Evolutionary conservation across 2,329 filamentous ascomycete genomes (phyloP).

Genomic region (Diaporthe citri): DNA sequence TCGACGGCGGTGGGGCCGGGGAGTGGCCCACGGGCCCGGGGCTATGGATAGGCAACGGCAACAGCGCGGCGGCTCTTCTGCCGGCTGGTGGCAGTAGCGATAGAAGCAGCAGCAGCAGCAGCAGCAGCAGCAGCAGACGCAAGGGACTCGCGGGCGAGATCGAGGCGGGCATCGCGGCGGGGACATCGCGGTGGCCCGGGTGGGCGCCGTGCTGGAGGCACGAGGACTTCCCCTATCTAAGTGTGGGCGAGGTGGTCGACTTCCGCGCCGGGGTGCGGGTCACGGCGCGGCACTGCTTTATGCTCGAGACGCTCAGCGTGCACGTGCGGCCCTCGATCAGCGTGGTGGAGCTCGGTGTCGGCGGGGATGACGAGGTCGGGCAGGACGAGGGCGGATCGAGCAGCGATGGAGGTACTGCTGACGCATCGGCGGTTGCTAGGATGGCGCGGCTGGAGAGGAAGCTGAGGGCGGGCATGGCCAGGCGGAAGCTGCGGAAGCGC

Average conservation of each 20-base stretch:
- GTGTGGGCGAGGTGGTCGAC: slow-evolving; percentile 60
- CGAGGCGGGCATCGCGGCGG: slow-evolving; percentile 15
- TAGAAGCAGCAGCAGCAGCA: not conserved
- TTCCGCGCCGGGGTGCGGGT: slow-evolving; percentile 51
- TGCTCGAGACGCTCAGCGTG: slow-evolving; percentile 58
- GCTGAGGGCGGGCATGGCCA: not conserved
- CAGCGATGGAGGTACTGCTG: slow-evolving; percentile 15
- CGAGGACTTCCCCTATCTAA: slow-evolving; percentile 65
- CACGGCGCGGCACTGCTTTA: slow-evolving; percentile 44
- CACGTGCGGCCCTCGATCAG: slow-evolving; percentile 56
- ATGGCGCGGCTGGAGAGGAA: slow-evolving; percentile 8
- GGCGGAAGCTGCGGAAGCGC: not conserved
- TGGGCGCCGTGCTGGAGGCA: slow-evolving; percentile 66
- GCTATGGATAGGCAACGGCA: slow-evolving; percentile 38
- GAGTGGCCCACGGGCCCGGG: not conserved
- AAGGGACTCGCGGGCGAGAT: slow-evolving; percentile 20
- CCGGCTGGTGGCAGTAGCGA: not conserved
- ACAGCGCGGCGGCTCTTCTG: not conserved
- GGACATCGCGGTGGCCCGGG: slow-evolving; percentile 45
- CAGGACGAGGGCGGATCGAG: slow-evolving; percentile 43
- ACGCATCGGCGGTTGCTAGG: not conserved
- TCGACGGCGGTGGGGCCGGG: slow-evolving; percentile 52
- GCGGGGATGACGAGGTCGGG: not conserved
- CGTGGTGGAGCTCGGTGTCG: slow-evolving; percentile 44
- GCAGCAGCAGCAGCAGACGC: not conserved